Evolutionary conservation across 352 stramenopile species (phyloP).

Genomic region (Achlya hypogyna): DNA sequence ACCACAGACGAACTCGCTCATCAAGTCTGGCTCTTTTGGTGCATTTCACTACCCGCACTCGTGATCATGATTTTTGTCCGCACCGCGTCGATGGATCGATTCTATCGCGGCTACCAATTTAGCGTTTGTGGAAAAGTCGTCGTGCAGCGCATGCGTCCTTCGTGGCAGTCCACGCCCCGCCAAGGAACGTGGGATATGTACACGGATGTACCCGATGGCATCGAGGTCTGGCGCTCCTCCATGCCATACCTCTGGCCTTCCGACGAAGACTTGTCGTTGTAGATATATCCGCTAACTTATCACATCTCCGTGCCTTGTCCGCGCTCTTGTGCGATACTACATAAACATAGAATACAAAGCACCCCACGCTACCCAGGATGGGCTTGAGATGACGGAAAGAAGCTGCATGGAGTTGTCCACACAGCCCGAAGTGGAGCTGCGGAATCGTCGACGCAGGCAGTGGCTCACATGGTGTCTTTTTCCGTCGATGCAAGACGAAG

Average conservation of each 20-base stretch:
- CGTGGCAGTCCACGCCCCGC: neutral
- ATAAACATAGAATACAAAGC: too few relatives aligned
- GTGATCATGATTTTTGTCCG: constrained; percentile 8
- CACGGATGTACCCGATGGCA: neutral
- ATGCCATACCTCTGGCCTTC: neutral
- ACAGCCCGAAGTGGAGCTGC: too few relatives aligned
- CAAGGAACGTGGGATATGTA: constrained; percentile 1
- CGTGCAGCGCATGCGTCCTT: neutral
- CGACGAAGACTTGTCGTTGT: neutral
- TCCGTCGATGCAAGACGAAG: too few relatives aligned
- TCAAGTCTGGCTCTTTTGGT: constrained; percentile 2
- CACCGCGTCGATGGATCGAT: constrained; percentile 17
- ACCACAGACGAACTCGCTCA: neutral
- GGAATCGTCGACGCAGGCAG: too few relatives aligned
- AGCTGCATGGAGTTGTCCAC: too few relatives aligned
- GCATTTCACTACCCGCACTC: neutral
- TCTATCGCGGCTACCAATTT: constrained; percentile 17
- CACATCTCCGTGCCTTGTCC: too few relatives aligned
- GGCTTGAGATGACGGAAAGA: too few relatives aligned
- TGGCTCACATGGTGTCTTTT: too few relatives aligned
- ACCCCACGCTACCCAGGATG: too few relatives aligned
- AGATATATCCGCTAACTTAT: neutral
- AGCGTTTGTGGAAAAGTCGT: constrained; percentile 4
- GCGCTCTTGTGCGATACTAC: too few relatives aligned
- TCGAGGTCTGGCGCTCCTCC: neutral